phyloP scores from a whole-genome alignment of 768 basidiomycete species.

The Tricholoma saponaceum region DNA sequence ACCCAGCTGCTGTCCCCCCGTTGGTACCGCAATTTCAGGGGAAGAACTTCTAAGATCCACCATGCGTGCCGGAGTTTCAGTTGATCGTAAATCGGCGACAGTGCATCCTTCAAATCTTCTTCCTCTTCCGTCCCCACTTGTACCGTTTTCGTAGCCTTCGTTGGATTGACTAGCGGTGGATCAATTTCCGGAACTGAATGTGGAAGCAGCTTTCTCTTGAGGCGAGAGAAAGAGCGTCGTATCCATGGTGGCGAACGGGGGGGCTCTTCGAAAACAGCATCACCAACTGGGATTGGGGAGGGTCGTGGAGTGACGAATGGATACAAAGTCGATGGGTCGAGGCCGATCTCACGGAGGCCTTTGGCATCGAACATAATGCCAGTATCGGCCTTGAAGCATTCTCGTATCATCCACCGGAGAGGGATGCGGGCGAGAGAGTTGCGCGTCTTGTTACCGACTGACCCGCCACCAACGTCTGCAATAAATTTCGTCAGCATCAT shows the following conservation, averaged over 20 bases:
- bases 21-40: conserved; percentile 31
- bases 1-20: conserved; percentile 25
- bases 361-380: conserved; percentile 58
- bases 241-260: neutral
- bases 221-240: neutral
- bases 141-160: neutral
- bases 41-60: conserved; percentile 59
- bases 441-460: conserved; percentile 37
- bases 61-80: conserved; percentile 37
- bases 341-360: conserved; percentile 39
- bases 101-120: conserved; percentile 50
- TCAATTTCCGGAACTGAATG: conserved; percentile 8
- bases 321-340: conserved; percentile 37
- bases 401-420: conserved; percentile 67
- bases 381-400: conserved; percentile 51
- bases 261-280: neutral
- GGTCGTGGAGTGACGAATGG: conserved; percentile 30
- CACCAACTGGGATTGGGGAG: conserved; percentile 20
- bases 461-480: conserved; percentile 57
- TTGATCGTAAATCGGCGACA: conserved; percentile 48
- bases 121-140: conserved; percentile 34
- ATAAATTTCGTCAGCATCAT: neutral
- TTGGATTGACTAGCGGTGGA: neutral
- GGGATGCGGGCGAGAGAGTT: conserved; percentile 47
- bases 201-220: neutral